A percentile compares a stretch with the other conserved stretches of the same genome.
Evolutionary conservation across 495 filamentous ascomycete genomes (phyloP).

Genomic region (Elasticomyces elasticus): DNA sequence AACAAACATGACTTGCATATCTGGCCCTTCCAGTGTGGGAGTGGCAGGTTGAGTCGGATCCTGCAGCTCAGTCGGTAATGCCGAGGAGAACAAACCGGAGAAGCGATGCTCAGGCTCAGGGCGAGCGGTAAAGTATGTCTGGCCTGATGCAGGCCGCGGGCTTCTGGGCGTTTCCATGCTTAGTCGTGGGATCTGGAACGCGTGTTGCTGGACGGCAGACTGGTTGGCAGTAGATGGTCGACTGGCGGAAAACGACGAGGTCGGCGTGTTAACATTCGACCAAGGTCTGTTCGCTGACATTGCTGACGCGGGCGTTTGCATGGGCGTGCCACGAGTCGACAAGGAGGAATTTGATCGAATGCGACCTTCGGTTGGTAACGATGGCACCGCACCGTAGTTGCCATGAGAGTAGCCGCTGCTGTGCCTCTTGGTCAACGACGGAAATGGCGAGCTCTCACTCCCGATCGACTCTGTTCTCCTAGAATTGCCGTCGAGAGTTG

Average conservation of each 20-base stretch:
- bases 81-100: slow-evolving; percentile 30
- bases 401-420: slow-evolving; percentile 9
- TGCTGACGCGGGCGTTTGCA: slow-evolving; percentile 2
- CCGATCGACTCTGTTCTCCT: slow-evolving; percentile 30
- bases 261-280: slow-evolving; percentile 7
- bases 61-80: slow-evolving; percentile 23
- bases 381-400: neutral
- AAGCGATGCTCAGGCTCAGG: slow-evolving; percentile 14
- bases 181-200: neutral
- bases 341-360: slow-evolving; percentile 15
- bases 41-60: neutral
- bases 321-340: neutral
- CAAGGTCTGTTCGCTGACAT: slow-evolving; percentile 8
- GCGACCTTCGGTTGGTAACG: slow-evolving; percentile 1
- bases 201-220: neutral
- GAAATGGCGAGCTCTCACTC: slow-evolving; percentile 24
- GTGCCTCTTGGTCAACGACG: slow-evolving; percentile 4
- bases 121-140: slow-evolving; percentile 18
- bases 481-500: slow-evolving; percentile 16
- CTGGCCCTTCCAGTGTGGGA: slow-evolving; percentile 24
- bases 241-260: slow-evolving; percentile 13
- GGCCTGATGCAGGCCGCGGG: slow-evolving; percentile 7
- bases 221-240: slow-evolving; percentile 16
- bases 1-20: slow-evolving; percentile 61
- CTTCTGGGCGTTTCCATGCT: slow-evolving; percentile 2